Conservation (phyloP, 164 flowering plant genomes). For the Umbilicus rupestris region DNA sequence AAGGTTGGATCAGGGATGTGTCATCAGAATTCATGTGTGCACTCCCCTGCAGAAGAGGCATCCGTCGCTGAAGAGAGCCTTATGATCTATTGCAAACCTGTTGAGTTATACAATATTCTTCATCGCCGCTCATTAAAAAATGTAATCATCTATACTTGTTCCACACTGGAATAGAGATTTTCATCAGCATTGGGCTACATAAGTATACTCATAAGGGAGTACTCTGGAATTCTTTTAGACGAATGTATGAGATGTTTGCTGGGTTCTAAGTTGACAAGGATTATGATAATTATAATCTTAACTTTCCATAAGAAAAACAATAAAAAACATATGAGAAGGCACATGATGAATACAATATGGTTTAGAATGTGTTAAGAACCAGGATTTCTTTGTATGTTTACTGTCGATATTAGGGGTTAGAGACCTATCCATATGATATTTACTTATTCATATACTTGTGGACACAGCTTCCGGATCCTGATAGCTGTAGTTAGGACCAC, state of each 20-base stretch:
- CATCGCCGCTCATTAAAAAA: slow-evolving; percentile 26
- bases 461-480: too few species aligned
- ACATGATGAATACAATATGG: neutral
- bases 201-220: neutral
- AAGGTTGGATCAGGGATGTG: slow-evolving; percentile 28
- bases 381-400: neutral
- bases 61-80: slow-evolving; percentile 30
- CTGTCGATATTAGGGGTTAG: neutral
- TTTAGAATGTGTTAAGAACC: neutral
- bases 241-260: neutral
- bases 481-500: neutral
- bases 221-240: too few species aligned
- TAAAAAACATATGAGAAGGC: neutral
- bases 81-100: slow-evolving; percentile 41
- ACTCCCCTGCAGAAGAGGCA: slow-evolving; percentile 27
- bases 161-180: neutral
- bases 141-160: slow-evolving; percentile 15
- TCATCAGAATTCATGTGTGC: slow-evolving; percentile 26
- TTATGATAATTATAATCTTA: neutral
- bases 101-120: slow-evolving; percentile 42
- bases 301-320: neutral
- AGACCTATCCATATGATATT: too few species aligned
- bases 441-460: too few species aligned
- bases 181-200: neutral
- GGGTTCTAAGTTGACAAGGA: neutral